These are phyloP conservation scores for Cercospora sojina DNA, from an alignment of 2,329 filamentous ascomycete species.

Conservation along the genomic window DNA sequence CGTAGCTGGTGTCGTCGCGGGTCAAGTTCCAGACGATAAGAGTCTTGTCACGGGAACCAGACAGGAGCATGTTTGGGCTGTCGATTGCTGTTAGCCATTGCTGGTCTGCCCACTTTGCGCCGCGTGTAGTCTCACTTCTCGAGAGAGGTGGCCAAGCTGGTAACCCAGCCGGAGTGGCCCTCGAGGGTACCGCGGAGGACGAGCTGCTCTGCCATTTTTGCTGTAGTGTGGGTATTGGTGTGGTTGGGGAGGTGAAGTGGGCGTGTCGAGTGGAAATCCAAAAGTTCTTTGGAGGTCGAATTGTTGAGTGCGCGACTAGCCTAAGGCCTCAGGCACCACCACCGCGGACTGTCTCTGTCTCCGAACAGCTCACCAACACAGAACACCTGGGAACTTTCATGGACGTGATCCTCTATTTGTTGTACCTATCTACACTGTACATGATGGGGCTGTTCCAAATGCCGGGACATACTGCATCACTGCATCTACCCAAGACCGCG, in stretches of 20 bases:
- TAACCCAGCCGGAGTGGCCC: slow-evolving; percentile 99
- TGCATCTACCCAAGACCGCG: neutral
- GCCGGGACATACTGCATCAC: neutral
- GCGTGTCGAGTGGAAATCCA: neutral
- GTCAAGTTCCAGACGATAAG: slow-evolving; percentile 99
- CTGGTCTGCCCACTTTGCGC: slow-evolving; percentile 43
- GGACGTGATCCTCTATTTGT: neutral
- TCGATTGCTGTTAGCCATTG: slow-evolving; percentile 12
- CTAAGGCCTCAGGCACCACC: neutral
- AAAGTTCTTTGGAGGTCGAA: neutral
- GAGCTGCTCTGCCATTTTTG: slow-evolving; percentile 43
- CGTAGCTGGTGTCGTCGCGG: slow-evolving; percentile 96
- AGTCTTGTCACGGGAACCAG: slow-evolving; percentile 94
- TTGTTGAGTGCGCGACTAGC: slow-evolving; percentile 5
- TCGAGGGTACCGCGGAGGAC: slow-evolving; percentile 47
- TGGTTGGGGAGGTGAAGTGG: neutral
- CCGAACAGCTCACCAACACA: neutral
- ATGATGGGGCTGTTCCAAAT: neutral
- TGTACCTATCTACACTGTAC: slow-evolving; percentile 7
- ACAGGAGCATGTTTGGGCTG: slow-evolving; percentile 99
- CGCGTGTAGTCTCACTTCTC: slow-evolving; percentile 67
- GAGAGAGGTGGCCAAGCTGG: slow-evolving; percentile 94
- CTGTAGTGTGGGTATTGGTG: neutral
- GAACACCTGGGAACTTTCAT: neutral
- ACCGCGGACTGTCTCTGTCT: neutral